These are phyloP conservation scores for Backusella australiensis DNA, from an alignment of 192 early-diverging fungal species.

Conservation along the genomic window DNA sequence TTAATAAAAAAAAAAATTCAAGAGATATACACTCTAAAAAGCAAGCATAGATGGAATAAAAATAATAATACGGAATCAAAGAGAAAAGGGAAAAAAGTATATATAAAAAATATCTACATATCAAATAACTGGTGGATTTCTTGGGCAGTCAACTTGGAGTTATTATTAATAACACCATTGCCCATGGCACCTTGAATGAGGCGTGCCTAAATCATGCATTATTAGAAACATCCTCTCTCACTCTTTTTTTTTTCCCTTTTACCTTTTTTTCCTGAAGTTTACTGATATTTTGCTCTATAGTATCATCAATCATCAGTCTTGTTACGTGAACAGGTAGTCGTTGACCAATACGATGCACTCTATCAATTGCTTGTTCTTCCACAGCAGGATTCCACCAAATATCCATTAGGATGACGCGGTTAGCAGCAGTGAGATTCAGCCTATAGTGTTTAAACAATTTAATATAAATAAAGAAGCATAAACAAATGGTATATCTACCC, in stretches of 20 bases:
- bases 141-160: slow-evolving; percentile 29
- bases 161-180: slow-evolving; percentile 17
- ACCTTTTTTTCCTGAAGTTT: slow-evolving; percentile 76
- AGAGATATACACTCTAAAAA: not conserved
- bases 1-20: not conserved
- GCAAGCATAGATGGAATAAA: not conserved
- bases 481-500: slow-evolving; percentile 30
- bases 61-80: not conserved
- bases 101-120: slow-evolving; percentile 4
- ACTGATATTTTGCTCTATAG: slow-evolving; percentile 88
- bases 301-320: slow-evolving; percentile 63
- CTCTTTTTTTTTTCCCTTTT: slow-evolving; percentile 48
- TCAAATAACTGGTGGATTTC: slow-evolving; percentile 34
- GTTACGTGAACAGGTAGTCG: slow-evolving; percentile 58
- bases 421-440: slow-evolving; percentile 74
- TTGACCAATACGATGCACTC: slow-evolving; percentile 81
- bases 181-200: slow-evolving; percentile 36
- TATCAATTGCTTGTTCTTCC: slow-evolving; percentile 78
- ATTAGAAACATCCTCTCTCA: not conserved
- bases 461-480: not conserved
- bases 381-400: slow-evolving; percentile 82
- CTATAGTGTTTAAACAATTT: slow-evolving; percentile 47
- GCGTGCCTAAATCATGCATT: slow-evolving; percentile 10
- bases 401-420: slow-evolving; percentile 71
- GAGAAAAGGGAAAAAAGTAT: not conserved